These are phyloP conservation scores for Porpolomopsis calyptriformis DNA, from an alignment of 768 basidiomycete species.

Conservation along the genomic window DNA sequence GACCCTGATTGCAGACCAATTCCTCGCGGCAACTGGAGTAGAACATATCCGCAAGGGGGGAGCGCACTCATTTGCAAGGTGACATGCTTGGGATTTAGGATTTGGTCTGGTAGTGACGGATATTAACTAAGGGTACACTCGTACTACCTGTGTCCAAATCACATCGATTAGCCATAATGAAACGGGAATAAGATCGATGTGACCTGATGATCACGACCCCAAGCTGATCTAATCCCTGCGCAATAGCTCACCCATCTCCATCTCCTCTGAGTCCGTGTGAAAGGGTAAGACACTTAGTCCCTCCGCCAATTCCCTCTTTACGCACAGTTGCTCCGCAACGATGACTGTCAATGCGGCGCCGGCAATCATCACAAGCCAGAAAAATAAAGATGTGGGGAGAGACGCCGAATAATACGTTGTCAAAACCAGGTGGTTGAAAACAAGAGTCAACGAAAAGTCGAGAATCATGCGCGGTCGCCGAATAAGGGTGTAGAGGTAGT, in stretches of 20 bases:
- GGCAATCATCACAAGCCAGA: constrained; percentile 72
- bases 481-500: constrained; percentile 78
- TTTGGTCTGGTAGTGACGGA: not conserved
- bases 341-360: constrained; percentile 69
- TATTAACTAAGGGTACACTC: not conserved
- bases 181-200: not conserved
- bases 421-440: constrained; percentile 86
- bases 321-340: constrained; percentile 84
- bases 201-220: too few species aligned
- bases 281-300: constrained; percentile 50
- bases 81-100: not conserved
- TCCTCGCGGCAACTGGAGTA: too few species aligned
- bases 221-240: constrained; percentile 26
- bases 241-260: constrained; percentile 42
- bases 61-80: too few species aligned
- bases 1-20: too few species aligned
- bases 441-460: constrained; percentile 84
- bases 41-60: too few species aligned
- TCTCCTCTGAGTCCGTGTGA: constrained; percentile 47
- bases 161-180: not conserved
- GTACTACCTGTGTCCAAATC: not conserved
- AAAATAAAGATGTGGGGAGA: constrained; percentile 84
- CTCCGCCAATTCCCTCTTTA: constrained; percentile 81
- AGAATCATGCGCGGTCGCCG: constrained; percentile 89
- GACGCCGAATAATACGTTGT: constrained; percentile 85